phyloP scores from a whole-genome alignment of 2,329 filamentous ascomycete species.

The Phaeoacremonium minimum region DNA sequence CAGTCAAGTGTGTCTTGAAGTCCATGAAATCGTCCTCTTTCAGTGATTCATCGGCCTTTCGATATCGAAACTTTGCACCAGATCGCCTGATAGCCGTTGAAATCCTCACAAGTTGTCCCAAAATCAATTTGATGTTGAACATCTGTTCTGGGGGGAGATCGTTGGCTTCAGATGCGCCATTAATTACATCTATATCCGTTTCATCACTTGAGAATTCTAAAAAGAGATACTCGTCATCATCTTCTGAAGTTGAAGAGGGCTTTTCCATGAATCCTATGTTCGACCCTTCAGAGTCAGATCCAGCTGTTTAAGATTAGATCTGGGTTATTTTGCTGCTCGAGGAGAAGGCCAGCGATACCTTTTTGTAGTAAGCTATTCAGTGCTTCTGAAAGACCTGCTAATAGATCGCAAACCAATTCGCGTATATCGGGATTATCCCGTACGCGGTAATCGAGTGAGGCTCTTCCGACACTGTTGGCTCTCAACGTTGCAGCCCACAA shows the following conservation, averaged over 20 bases:
- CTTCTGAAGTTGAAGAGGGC: not conserved
- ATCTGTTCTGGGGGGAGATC: not conserved
- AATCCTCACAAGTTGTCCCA: not conserved
- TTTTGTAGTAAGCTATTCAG: not conserved
- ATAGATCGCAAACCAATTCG: slow-evolving; percentile 2
- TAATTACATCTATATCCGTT: not conserved
- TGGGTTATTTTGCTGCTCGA: no score
- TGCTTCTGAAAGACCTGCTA: slow-evolving; percentile 1
- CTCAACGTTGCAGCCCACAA: slow-evolving; percentile 1
- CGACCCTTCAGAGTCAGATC: not conserved
- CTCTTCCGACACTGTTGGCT: not conserved
- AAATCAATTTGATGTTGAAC: slow-evolving; percentile 1
- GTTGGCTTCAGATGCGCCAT: not conserved
- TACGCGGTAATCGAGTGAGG: slow-evolving; percentile 1
- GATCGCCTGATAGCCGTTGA: slow-evolving; percentile 2
- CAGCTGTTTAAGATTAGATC: not conserved
- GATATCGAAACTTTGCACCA: slow-evolving; percentile 1
- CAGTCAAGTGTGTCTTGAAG: not conserved
- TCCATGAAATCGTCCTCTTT: slow-evolving; percentile 1
- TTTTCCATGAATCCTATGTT: no score
- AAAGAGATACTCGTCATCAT: not conserved
- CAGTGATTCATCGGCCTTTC: slow-evolving; percentile 1
- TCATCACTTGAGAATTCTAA: not conserved
- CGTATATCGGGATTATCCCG: not conserved
- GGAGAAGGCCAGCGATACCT: no score